phyloP scores from a whole-genome alignment of 306 rosid species.

The Vigna unguiculata region DNA sequence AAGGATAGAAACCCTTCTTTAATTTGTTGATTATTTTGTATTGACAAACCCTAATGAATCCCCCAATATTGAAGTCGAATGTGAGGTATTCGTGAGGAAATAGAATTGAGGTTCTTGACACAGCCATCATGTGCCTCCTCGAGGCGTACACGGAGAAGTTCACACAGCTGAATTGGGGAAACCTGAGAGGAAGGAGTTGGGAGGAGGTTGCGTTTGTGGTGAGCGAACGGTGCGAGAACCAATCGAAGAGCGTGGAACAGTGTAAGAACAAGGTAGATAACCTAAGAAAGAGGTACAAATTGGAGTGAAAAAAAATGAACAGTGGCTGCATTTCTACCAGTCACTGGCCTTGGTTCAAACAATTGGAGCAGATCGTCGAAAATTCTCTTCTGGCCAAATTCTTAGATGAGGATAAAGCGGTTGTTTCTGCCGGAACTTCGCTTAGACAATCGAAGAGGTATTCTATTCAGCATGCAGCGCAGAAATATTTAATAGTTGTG shows the following conservation, averaged over 20 bases:
- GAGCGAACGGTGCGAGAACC: slow-evolving; percentile 83
- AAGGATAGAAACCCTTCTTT: too few species aligned
- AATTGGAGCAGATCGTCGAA: slow-evolving; percentile 89
- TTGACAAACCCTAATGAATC: too few species aligned
- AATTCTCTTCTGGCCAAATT: slow-evolving; percentile 74
- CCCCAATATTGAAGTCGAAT: too few species aligned
- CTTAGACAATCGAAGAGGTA: slow-evolving; percentile 81
- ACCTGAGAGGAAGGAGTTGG: slow-evolving; percentile 93
- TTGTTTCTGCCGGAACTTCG: slow-evolving; percentile 61
- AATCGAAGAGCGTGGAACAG: slow-evolving; percentile 89
- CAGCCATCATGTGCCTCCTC: slow-evolving; percentile 82
- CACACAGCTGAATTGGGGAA: slow-evolving; percentile 88
- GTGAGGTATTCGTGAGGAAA: too few species aligned
- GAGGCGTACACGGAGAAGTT: slow-evolving; percentile 95
- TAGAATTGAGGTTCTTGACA: too few species aligned
- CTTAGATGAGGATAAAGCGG: slow-evolving; percentile 75
- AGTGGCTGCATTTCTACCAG: slow-evolving; percentile 73
- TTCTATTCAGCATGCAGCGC: background rate
- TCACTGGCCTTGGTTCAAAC: slow-evolving; percentile 98
- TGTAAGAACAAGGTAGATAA: slow-evolving; percentile 97
- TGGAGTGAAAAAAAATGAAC: slow-evolving; percentile 87
- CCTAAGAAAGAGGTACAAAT: slow-evolving; percentile 89
- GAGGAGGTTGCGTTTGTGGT: slow-evolving; percentile 91
- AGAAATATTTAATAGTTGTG: background rate
- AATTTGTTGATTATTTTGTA: too few species aligned